These are phyloP conservation scores for Daldinia sp. DNA, from an alignment of 2,329 filamentous ascomycete species.

Conservation along the genomic window DNA sequence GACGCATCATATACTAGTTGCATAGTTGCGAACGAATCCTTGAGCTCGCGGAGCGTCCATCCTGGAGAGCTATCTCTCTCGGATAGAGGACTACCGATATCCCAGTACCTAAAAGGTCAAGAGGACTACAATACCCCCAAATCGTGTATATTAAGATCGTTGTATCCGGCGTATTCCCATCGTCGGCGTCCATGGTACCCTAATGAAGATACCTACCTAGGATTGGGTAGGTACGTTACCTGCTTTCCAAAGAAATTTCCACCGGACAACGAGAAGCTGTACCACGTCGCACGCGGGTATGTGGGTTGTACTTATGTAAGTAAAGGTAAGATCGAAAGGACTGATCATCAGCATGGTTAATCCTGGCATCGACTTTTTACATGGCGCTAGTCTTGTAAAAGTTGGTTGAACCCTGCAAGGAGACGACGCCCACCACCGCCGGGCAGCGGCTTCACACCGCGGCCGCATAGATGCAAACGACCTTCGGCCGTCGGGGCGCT, in stretches of 20 bases:
- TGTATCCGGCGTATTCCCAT: not conserved
- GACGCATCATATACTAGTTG: constrained; percentile 19
- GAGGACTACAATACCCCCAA: constrained; percentile 8
- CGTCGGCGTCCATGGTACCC: not conserved
- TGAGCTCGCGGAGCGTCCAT: constrained; percentile 11
- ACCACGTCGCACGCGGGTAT: constrained; percentile 25
- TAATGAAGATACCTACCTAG: not conserved
- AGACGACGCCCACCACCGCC: constrained; percentile 21
- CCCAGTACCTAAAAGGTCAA: not conserved
- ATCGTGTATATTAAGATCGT: not conserved
- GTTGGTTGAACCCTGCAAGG: constrained; percentile 38
- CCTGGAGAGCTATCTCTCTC: constrained; percentile 4
- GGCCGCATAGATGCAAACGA: constrained; percentile 27
- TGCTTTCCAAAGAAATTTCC: not conserved
- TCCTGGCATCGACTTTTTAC: constrained; percentile 38
- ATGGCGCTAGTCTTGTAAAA: constrained; percentile 29
- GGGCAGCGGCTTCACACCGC: constrained; percentile 9
- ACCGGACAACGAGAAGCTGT: constrained; percentile 19
- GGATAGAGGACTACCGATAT: constrained; percentile 20
- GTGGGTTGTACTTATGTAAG: constrained; percentile 23
- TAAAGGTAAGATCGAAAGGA: constrained; percentile 35
- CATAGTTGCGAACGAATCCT: constrained; percentile 14
- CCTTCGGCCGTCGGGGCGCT: constrained; percentile 29
- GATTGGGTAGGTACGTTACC: not conserved
- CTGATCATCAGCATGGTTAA: constrained; percentile 42